phyloP scores from a whole-genome alignment of 768 basidiomycete genomes.

The Auriscalpium microsporum region DNA sequence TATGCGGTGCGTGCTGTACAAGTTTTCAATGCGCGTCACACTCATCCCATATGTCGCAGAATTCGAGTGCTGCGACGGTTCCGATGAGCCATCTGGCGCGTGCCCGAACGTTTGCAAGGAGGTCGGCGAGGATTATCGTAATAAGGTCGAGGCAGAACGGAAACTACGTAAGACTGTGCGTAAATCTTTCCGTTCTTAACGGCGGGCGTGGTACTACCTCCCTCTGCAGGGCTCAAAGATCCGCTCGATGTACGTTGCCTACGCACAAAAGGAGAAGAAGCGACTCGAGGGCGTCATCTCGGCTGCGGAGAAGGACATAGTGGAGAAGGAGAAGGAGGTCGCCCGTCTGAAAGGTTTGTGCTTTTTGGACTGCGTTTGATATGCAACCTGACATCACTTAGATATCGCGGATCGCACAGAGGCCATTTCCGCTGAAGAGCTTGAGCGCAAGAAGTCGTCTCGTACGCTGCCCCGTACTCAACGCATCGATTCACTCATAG shows the following conservation, averaged over 20 bases:
- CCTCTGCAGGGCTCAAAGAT: slow-evolving; percentile 76
- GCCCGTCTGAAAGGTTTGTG: slow-evolving; percentile 57
- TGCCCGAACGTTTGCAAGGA: slow-evolving; percentile 75
- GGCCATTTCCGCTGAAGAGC: slow-evolving; percentile 65
- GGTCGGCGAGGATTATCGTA: slow-evolving; percentile 62
- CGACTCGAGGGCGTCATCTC: slow-evolving; percentile 61
- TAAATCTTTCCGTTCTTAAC: background rate
- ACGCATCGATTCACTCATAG: background rate
- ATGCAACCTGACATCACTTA: slow-evolving; percentile 20
- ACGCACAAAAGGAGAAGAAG: slow-evolving; percentile 83
- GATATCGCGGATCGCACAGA: slow-evolving; percentile 75
- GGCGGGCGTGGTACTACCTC: background rate
- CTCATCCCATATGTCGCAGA: slow-evolving; percentile 40
- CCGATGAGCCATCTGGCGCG: slow-evolving; percentile 77
- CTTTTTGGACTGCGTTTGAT: too few relatives aligned
- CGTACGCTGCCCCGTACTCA: slow-evolving; percentile 41
- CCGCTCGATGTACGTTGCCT: slow-evolving; percentile 77
- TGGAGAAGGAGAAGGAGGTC: slow-evolving; percentile 59
- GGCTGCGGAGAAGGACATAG: slow-evolving; percentile 50
- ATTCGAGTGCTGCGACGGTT: slow-evolving; percentile 90
- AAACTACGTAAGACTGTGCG: slow-evolving; percentile 76
- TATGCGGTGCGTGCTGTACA: slow-evolving; percentile 62
- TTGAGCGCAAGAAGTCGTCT: slow-evolving; percentile 81
- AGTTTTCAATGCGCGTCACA: background rate
- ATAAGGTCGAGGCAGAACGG: slow-evolving; percentile 59